These are phyloP conservation scores for Dactylellina parvicollis DNA, from an alignment of 2,329 filamentous ascomycete species.

Conservation along the genomic window DNA sequence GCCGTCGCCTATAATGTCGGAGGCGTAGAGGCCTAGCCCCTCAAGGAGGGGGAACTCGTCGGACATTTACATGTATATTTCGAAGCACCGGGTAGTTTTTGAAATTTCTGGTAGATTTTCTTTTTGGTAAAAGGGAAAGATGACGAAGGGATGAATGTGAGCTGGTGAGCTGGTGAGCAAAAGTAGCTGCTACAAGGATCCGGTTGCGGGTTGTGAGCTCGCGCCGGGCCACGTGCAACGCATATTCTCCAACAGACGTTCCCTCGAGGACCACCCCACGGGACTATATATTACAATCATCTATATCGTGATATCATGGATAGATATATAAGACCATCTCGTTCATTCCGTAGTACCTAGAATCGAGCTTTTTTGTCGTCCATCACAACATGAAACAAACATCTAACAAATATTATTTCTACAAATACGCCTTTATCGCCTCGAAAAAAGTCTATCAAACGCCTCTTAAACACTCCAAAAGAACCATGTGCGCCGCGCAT, in stretches of 20 bases:
- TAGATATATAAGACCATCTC: background rate
- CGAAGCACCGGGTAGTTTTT: background rate
- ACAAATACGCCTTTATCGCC: background rate
- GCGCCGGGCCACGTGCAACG: slow-evolving; percentile 4
- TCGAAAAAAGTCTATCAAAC: slow-evolving; percentile 4
- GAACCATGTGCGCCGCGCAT: background rate
- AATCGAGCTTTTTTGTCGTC: background rate
- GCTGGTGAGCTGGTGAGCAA: background rate
- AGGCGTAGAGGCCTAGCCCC: slow-evolving; percentile 69
- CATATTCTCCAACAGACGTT: slow-evolving; percentile 4
- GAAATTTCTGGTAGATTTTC: background rate
- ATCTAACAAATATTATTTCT: background rate
- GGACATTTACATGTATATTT: slow-evolving; percentile 53
- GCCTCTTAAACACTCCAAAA: background rate
- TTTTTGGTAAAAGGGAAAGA: no score
- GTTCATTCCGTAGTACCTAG: background rate
- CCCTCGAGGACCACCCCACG: background rate
- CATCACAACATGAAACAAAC: background rate
- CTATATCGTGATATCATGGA: background rate
- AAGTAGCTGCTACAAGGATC: no score
- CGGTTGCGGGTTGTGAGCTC: background rate
- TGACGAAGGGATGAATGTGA: no score
- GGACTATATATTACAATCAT: background rate
- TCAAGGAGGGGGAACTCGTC: slow-evolving; percentile 69
- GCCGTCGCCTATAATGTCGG: slow-evolving; percentile 72